phyloP scores from a whole-genome alignment of 345 rosid species.

The Psidium guajava region DNA sequence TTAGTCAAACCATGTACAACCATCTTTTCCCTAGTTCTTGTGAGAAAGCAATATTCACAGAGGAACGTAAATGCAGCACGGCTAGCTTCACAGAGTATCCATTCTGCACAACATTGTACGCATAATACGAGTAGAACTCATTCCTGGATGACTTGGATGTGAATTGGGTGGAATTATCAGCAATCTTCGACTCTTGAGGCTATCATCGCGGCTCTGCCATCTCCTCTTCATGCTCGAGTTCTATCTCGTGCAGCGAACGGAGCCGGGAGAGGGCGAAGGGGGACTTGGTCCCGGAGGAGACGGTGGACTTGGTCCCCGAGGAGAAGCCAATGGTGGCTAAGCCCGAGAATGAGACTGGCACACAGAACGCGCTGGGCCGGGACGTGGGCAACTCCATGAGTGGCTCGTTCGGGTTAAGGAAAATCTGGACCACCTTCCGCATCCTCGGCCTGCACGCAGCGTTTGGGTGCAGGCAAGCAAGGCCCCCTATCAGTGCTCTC shows the following conservation, averaged over 20 bases:
- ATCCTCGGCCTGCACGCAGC: conserved; percentile 12
- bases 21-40: neutral
- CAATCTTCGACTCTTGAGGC: neutral
- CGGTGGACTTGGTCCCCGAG: neutral
- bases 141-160: neutral
- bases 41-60: neutral
- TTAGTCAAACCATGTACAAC: neutral
- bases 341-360: conserved; percentile 6
- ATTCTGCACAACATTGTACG: neutral
- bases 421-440: conserved; percentile 25
- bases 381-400: conserved; percentile 17
- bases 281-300: neutral
- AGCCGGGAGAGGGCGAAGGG: neutral
- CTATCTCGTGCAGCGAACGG: neutral
- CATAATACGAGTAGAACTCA: neutral
- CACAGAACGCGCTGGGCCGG: conserved; percentile 7
- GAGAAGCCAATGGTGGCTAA: neutral
- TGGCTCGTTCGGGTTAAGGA: conserved; percentile 22
- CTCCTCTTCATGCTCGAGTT: neutral
- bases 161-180: neutral
- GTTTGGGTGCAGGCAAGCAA: conserved; percentile 22
- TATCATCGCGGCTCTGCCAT: neutral
- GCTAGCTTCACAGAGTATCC: neutral
- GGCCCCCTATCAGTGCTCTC: conserved; percentile 14
- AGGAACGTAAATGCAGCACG: too few relatives aligned